Evolutionary conservation across 129 eudicot genomes (phyloP), one percentile per base, ranked within the genome.

Genomic region (Ambrosia artemisiifolia): DNA sequence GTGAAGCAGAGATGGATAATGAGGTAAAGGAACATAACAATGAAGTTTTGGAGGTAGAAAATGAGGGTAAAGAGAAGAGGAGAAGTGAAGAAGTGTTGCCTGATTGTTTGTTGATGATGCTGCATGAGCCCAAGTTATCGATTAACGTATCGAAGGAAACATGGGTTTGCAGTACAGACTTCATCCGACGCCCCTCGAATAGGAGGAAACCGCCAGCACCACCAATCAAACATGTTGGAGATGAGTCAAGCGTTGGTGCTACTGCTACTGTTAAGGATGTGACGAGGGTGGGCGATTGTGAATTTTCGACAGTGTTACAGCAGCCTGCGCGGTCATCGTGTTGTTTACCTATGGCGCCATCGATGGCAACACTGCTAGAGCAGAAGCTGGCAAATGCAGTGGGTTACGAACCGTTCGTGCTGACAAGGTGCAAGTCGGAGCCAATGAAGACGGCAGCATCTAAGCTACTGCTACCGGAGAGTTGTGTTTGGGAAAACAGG

Each of bases 341-440:
- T 36, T 84, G 85, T 0, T 72, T 84, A 11, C 96, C 97, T 73
- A 66, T 30, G 11, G 66, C 75, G 47, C 71, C 81, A 19, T 80
- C 93, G 11, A 82, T 87, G 89, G 88, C 91, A 20, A 55, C 84
- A 8, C 54, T 84, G 89, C 79, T 90, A n/a, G 99, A 85, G 80
- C 87, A 87, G 87, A 94, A 90, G 80, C 78, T 84, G 56, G 84
- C 78, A 63, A 83, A 83, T 53, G 88, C 93, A 28, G 88, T 76
- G 67, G 95, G 82, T 33, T 93, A 83, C 54, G 97, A 95, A 82
- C 97, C 99, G 82, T 88, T 90, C 46, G 96, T 83, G 68, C 72
- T 95, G 78, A 88, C 97, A 1, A 65, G 99, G 77, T 95, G 99
- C 73, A 95, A 95, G 88, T 95, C 99, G 30, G 99, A 84, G 85